Evolutionary conservation across 352 stramenopile species (phyloP), one percentile per base, ranked within the genome.

Genomic region (Pythium sukuiense): DNA sequence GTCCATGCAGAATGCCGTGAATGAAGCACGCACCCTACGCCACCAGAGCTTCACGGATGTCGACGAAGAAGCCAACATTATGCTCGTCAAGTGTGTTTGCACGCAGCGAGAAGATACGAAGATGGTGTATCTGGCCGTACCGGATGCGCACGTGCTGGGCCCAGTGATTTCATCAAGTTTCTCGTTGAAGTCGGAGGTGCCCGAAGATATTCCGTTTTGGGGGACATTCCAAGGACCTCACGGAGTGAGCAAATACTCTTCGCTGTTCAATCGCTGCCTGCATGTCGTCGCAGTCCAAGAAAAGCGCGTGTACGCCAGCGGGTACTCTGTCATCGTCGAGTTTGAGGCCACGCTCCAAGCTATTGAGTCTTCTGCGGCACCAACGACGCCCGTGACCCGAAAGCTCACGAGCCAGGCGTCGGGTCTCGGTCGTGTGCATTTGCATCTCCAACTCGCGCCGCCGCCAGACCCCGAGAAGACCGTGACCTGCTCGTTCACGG

Each of bases 191-290:
- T 93, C 81, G 0, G 85, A 92, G 33, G 85, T 93, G 1, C 83
- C 83, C 0, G 85, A 93, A 61, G 85, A 92, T 56, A 76, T 93
- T 26, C 85, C 85, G 2, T 92, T 93, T 55, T 93, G 83, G 83
- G 85, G 85, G 29, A 88, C 78, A 2, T 93, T 88, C 59, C 74
- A 90, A 30, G 83, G 85, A 9, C 66, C 73, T 8, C 69, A 82
- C 33, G 85, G 83, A 1, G 77, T 92, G 24, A 82, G 65, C 59
- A 89, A 93, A 61, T 93, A 92, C 63, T 76, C 67, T 9, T 89
- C 85, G 29, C 67, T 93, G 58, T 83, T 93, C 52, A 81, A 79
- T 12, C 75, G 78, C 7, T 90, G 80, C 39, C 65, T 93, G 12
- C 65, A 77, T 41, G 83, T 91, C 13, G 59, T 85, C 1, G 73